Evolutionary conservation across 257 asterid species (phyloP).

Genomic region (Nicotiana obtusifolia): DNA sequence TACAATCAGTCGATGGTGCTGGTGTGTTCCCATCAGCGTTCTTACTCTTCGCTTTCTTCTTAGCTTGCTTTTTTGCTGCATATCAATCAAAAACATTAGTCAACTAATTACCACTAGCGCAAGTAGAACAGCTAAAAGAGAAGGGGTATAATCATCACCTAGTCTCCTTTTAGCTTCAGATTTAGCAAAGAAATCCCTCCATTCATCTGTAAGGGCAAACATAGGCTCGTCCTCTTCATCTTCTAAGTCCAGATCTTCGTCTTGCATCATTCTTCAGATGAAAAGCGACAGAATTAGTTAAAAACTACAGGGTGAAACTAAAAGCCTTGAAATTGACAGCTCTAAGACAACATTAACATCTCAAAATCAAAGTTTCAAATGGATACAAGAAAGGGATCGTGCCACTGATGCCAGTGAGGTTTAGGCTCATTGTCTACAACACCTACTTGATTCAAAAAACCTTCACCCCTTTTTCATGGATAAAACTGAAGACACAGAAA

Average conservation of each 20-base stretch:
- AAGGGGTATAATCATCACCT: constrained; percentile 30
- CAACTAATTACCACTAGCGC: not conserved
- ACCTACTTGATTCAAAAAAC: not conserved
- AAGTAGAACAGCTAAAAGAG: not conserved
- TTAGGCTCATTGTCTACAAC: not conserved
- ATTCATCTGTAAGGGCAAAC: constrained; percentile 80
- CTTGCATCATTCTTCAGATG: constrained; percentile 26
- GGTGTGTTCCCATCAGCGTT: not conserved
- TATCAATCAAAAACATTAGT: constrained; percentile 13
- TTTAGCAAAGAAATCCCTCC: constrained; percentile 87
- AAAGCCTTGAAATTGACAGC: not conserved
- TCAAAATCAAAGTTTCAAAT: not conserved
- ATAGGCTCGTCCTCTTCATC: constrained; percentile 65
- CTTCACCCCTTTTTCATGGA: not conserved
- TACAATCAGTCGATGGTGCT: not conserved
- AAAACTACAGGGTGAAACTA: not conserved
- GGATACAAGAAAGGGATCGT: not conserved
- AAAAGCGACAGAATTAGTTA: not conserved
- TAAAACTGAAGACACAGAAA: not conserved
- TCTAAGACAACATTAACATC: not conserved
- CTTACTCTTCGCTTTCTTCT: constrained; percentile 34
- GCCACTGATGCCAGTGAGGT: not conserved
- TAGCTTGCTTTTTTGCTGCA: constrained; percentile 64
- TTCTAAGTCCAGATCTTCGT: constrained; percentile 30
- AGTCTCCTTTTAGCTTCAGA: constrained; percentile 77